Evolutionary conservation across 2,329 filamentous ascomycete species (phyloP), one percentile per base, ranked within the genome.

Genomic region (Fusarium tricinctum): DNA sequence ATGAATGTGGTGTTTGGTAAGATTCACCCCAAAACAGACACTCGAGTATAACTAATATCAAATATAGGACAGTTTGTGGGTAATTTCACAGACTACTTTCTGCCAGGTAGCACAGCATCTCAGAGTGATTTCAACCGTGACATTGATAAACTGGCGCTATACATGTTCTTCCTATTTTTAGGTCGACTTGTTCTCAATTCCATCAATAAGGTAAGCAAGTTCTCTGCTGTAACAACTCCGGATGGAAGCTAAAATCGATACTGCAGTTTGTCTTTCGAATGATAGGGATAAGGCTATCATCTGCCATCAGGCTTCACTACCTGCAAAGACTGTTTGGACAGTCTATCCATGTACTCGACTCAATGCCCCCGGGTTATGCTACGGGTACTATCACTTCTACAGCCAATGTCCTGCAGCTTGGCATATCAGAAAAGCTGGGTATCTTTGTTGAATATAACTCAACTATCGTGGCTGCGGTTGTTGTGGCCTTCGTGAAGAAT

Each of bases 131-230:
- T 88, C 68, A 69, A 77, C 19, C 60, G 68, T 4, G 71, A 69
- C 13, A 70, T 87, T 32, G 82, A 87, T 68, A 78, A 70, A 47
- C 79, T 85, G 60, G 77, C 86, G 76, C 79, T 94, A 0, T 92
- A 89, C 76, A 88, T 93, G 72, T 85, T 93, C 55, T 88, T 88
- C 56, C 81, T 94, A 8, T 94, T 93, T 76, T 77, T 93, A 40
- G 90, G 81, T 15, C 88, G 90, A 47, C 89, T 92, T 68, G 74
- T 80, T 19, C 79, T 92, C 40, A 87, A 86, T 62, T 93, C 92
- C 66, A 79, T 89, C 61, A 85, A 85, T 68, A 87, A 86, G 76
- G 83, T 83, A 69, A 35, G 66, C 15, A 17, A 4, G 13, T 13
- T 32, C 8, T 23, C 6, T 14, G 14, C 17, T 10, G 7, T 6